Percentiles rank a stretch among this genome's conserved stretches.
Evolutionary conservation across 2,329 filamentous ascomycete species (phyloP).

Genomic region (Diplodia mutila): DNA sequence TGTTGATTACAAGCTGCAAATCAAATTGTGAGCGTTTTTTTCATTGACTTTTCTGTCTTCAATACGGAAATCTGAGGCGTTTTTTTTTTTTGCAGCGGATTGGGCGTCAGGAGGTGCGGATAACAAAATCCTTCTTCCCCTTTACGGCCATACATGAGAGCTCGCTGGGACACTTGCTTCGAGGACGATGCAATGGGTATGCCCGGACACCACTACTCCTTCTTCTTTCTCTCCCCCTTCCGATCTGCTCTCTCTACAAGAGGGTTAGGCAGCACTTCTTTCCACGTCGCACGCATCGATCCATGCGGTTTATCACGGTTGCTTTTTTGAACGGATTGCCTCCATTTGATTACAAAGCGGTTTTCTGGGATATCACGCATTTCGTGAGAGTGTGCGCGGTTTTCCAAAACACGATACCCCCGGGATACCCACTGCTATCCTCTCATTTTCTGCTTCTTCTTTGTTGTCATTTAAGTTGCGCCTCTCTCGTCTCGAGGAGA

Average conservation of each 20-base stretch:
- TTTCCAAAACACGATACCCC: not conserved
- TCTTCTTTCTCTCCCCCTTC: too few relatives aligned
- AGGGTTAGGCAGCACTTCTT: too few relatives aligned
- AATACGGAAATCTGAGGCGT: not conserved
- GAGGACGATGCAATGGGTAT: too few relatives aligned
- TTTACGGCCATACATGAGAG: not conserved
- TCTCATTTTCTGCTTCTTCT: not conserved
- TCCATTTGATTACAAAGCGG: not conserved
- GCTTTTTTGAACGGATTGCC: not conserved
- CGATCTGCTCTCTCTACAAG: too few relatives aligned
- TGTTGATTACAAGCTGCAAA: constrained; percentile 25
- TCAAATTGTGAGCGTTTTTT: constrained; percentile 12
- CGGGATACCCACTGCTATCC: not conserved
- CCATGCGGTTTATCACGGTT: not conserved
- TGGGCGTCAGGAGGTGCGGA: not conserved
- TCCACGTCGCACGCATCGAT: too few relatives aligned
- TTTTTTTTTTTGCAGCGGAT: not conserved
- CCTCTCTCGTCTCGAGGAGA: not conserved
- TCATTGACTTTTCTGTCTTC: not conserved
- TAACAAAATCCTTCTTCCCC: not conserved
- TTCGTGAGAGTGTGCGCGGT: not conserved
- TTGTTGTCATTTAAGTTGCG: not conserved
- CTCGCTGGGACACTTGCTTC: not conserved
- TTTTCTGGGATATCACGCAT: not conserved
- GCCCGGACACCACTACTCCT: too few relatives aligned